A percentile compares a stretch with the other conserved stretches of the same genome.
These are phyloP conservation scores for Colletotrichum liriopes DNA, from an alignment of 2,329 filamentous ascomycete genomes.

Conservation along the genomic window DNA sequence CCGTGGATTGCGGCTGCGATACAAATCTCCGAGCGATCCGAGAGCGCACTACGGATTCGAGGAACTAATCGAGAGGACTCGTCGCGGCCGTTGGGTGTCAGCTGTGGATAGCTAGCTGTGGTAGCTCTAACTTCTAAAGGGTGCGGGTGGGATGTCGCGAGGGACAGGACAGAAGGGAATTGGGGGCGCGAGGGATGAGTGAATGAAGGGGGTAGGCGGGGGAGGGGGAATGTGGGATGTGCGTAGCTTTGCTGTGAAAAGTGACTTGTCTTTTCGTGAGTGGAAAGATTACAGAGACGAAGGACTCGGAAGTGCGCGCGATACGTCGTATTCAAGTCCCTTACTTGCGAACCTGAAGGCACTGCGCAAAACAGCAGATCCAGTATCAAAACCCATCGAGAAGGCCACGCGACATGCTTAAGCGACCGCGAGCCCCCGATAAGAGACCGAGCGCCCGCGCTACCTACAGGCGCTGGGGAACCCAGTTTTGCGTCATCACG, in stretches of 20 bases:
- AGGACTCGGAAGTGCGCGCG: conserved; percentile 1
- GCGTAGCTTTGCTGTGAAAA: background rate
- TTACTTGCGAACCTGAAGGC: background rate
- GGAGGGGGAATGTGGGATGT: background rate
- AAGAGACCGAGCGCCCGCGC: background rate
- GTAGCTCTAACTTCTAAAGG: background rate
- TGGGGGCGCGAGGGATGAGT: background rate
- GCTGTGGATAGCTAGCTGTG: conserved; percentile 1
- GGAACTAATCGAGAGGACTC: background rate
- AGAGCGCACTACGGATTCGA: background rate
- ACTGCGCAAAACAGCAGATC: conserved; percentile 4
- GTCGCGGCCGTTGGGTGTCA: conserved; percentile 1
- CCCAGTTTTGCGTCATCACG: conserved; percentile 28
- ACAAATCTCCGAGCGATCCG: conserved; percentile 36
- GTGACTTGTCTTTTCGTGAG: too few species aligned
- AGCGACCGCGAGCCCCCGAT: background rate
- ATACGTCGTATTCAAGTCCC: conserved; percentile 14
- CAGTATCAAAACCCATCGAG: conserved; percentile 1
- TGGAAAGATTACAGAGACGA: background rate
- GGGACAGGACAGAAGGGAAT: background rate
- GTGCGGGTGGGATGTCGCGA: conserved; percentile 11
- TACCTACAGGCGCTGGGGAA: background rate
- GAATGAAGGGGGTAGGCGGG: background rate
- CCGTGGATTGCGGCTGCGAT: conserved; percentile 4
- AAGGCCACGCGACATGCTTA: conserved; percentile 20